Conservation (phyloP, 2,329 filamentous ascomycete genomes). For the Arthrobotrys conoides region DNA sequence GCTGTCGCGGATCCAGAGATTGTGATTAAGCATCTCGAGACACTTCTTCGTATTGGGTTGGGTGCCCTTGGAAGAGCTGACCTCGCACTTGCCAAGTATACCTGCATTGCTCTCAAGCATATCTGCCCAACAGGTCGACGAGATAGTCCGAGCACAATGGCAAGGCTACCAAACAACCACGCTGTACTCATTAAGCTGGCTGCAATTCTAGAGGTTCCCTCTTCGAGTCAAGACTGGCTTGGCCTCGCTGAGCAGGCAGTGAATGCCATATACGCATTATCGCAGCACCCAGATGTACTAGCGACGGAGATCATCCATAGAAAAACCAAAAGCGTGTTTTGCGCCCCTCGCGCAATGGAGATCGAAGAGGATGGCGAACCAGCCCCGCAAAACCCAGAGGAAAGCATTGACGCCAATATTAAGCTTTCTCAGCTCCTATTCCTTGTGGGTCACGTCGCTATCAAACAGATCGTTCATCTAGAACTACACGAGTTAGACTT, state of each 20-base stretch:
- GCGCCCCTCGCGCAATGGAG: conserved; percentile 68
- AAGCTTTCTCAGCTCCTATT: conserved; percentile 89
- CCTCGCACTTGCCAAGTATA: conserved; percentile 91
- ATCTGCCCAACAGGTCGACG: conserved; percentile 85
- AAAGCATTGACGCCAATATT: conserved; percentile 65
- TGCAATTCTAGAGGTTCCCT: conserved; percentile 85
- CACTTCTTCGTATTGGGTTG: conserved; percentile 90
- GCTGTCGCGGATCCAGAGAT: conserved; percentile 93
- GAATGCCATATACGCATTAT: conserved; percentile 91
- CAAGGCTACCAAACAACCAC: conserved; percentile 90
- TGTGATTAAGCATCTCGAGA: conserved; percentile 93
- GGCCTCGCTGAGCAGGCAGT: conserved; percentile 97
- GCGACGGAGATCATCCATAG: conserved; percentile 91
- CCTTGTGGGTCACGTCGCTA: conserved; percentile 94
- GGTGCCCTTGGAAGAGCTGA: conserved; percentile 84
- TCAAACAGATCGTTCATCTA: conserved; percentile 98
- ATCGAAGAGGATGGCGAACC: conserved; percentile 64
- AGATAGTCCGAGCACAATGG: conserved; percentile 70
- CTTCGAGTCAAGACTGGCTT: conserved; percentile 93
- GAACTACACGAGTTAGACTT: conserved; percentile 98
- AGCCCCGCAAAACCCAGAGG: conserved; percentile 65
- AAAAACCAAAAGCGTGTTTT: conserved; percentile 87
- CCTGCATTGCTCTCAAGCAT: conserved; percentile 89
- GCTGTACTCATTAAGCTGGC: conserved; percentile 85
- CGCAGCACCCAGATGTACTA: conserved; percentile 92